Percentiles rank a stretch among this genome's conserved stretches.
Conservation (phyloP, 306 rosid genomes). For the Inga oerstediana region DNA sequence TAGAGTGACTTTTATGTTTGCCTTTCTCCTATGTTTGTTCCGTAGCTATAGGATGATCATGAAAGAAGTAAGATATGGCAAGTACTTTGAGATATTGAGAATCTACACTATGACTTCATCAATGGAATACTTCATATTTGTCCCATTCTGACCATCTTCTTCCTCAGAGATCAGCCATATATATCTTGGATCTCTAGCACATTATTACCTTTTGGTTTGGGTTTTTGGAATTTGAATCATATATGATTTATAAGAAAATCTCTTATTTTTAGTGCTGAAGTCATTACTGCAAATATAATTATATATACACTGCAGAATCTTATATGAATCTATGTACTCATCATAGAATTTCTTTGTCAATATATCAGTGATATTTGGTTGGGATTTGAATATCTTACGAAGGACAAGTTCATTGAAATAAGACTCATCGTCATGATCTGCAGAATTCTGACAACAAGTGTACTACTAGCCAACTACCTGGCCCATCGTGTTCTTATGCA, state of each 20-base stretch:
- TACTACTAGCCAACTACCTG: neutral
- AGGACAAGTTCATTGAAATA: constrained; percentile 15
- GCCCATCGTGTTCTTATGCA: neutral
- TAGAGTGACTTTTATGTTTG: neutral
- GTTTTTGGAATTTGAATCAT: constrained; percentile 38
- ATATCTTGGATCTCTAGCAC: constrained; percentile 32
- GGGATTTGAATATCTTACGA: neutral
- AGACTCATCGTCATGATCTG: constrained; percentile 28
- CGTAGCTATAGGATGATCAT: neutral
- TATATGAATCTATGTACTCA: neutral
- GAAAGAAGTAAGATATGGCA: constrained; percentile 29
- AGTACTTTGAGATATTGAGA: constrained; percentile 46
- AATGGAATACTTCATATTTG: constrained; percentile 46
- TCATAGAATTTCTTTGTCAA: neutral
- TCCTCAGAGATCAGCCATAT: constrained; percentile 14
- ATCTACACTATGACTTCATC: constrained; percentile 54
- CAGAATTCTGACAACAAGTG: constrained; percentile 40
- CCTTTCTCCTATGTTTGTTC: neutral
- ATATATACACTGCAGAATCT: neutral
- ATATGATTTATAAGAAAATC: neutral
- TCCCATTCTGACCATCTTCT: constrained; percentile 39
- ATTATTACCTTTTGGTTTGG: constrained; percentile 30
- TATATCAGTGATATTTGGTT: neutral
- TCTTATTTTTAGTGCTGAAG: neutral
- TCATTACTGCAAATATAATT: neutral